These are phyloP conservation scores for Starmerella apicola DNA, from an alignment of 805 yeast species.

Conservation along the genomic window DNA sequence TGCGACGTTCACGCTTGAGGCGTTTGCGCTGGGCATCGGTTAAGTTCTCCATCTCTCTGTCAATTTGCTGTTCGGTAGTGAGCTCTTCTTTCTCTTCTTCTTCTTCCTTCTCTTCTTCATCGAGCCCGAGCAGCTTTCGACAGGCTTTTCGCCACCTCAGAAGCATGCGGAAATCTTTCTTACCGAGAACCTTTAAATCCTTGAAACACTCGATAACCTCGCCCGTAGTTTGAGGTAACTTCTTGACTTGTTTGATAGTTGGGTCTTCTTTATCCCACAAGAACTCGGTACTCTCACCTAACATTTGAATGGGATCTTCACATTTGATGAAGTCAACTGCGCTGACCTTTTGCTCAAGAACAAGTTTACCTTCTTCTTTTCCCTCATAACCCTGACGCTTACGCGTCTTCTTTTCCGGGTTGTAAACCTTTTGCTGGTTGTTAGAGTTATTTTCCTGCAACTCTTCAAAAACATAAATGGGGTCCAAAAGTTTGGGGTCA, in stretches of 20 bases:
- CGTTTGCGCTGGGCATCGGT: slow-evolving; percentile 58
- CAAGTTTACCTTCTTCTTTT: slow-evolving; percentile 63
- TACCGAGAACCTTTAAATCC: slow-evolving; percentile 89
- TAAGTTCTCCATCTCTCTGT: slow-evolving; percentile 65
- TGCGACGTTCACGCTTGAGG: slow-evolving; percentile 69
- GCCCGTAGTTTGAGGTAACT: slow-evolving; percentile 61
- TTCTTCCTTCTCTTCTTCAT: slow-evolving; percentile 36
- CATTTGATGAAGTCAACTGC: slow-evolving; percentile 69
- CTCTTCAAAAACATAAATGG: slow-evolving; percentile 90
- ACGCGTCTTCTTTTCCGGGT: slow-evolving; percentile 84
- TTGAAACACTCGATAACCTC: slow-evolving; percentile 75
- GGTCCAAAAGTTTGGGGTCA: slow-evolving; percentile 85
- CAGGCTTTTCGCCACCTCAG: slow-evolving; percentile 84
- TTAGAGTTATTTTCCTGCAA: slow-evolving; percentile 43
- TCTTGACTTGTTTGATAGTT: slow-evolving; percentile 60
- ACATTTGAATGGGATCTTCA: slow-evolving; percentile 70
- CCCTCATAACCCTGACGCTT: slow-evolving; percentile 93
- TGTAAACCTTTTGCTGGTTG: slow-evolving; percentile 83
- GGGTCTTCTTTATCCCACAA: slow-evolving; percentile 48
- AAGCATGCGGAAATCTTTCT: slow-evolving; percentile 76
- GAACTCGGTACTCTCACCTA: slow-evolving; percentile 63
- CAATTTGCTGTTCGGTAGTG: slow-evolving; percentile 75
- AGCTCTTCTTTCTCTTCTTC: slow-evolving; percentile 50
- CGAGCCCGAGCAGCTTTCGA: slow-evolving; percentile 60
- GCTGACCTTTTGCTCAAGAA: slow-evolving; percentile 55